These are phyloP conservation scores for Pythium brassicae DNA, from an alignment of 352 stramenopile genomes.

Conservation along the genomic window DNA sequence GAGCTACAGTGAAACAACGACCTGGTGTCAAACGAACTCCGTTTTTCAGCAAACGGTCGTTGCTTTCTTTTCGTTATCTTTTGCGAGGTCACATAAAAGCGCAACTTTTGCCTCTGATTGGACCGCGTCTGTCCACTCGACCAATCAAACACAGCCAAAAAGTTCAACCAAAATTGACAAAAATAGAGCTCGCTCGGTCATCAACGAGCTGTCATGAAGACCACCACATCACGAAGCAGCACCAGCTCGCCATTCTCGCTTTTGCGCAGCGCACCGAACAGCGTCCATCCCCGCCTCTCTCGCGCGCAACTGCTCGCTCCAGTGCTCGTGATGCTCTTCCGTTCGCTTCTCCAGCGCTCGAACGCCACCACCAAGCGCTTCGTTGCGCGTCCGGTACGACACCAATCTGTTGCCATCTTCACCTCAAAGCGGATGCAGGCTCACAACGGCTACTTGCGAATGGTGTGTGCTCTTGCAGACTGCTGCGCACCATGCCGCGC, in stretches of 20 bases:
- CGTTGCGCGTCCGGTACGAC: neutral
- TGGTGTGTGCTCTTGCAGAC: neutral
- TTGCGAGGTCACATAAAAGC: neutral
- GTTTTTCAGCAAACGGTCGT: too few relatives aligned
- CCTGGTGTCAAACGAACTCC: too few relatives aligned
- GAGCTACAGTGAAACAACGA: too few relatives aligned
- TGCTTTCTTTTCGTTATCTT: too few relatives aligned
- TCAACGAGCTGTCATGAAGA: too few relatives aligned
- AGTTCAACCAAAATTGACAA: neutral
- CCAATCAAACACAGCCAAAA: neutral
- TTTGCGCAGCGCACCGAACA: neutral
- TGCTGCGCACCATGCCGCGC: constrained; percentile 1
- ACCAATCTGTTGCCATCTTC: neutral
- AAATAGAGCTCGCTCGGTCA: too few relatives aligned
- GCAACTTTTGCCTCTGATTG: neutral
- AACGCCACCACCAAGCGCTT: neutral
- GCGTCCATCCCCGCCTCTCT: neutral
- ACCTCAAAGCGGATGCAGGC: neutral
- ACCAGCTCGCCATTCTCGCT: constrained; percentile 1
- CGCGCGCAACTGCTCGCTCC: neutral
- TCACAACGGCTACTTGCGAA: neutral
- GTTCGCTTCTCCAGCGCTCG: constrained; percentile 7
- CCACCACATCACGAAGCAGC: too few relatives aligned
- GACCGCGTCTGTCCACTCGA: neutral
- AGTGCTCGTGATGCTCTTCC: constrained; percentile 5